A percentile compares a stretch with the other conserved stretches of the same genome.
phyloP scores from a whole-genome alignment of 2,329 filamentous ascomycete species.

The Penicillium occitanis region DNA sequence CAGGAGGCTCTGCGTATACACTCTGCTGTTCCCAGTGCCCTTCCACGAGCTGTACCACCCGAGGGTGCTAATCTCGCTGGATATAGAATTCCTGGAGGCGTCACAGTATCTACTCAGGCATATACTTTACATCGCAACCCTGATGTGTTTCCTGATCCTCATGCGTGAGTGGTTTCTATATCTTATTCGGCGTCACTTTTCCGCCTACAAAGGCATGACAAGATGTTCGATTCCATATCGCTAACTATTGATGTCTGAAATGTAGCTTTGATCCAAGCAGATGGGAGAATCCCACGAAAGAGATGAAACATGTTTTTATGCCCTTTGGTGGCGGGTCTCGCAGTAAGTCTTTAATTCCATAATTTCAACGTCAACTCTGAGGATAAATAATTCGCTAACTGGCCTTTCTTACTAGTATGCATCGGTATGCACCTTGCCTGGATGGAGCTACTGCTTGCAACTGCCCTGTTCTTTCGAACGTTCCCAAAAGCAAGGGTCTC shows the following conservation, averaged over 20 bases:
- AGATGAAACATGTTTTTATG: constrained; percentile 58
- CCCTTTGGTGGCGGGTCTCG: constrained; percentile 66
- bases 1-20: constrained; percentile 60
- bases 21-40: constrained; percentile 56
- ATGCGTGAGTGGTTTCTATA: not conserved
- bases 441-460: constrained; percentile 55
- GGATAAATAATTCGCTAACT: not conserved
- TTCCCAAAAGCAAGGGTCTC: constrained; percentile 14
- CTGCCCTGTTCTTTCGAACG: constrained; percentile 51
- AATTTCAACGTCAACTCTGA: not conserved
- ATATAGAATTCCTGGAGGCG: constrained; percentile 50
- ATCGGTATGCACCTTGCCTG: constrained; percentile 66
- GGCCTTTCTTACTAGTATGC: constrained; percentile 46
- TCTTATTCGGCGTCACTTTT: not conserved
- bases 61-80: constrained; percentile 43
- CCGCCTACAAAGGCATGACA: not conserved
- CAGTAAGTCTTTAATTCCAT: constrained; percentile 28
- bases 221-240: constrained; percentile 32
- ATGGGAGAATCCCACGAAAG: constrained; percentile 44
- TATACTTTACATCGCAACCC: constrained; percentile 56
- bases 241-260: not conserved
- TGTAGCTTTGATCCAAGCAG: constrained; percentile 50
- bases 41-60: constrained; percentile 54
- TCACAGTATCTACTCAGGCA: constrained; percentile 53
- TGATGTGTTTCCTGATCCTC: constrained; percentile 26